Conservation (phyloP, 108 stramenopile genomes). For the Cylindrotheca closterium region DNA sequence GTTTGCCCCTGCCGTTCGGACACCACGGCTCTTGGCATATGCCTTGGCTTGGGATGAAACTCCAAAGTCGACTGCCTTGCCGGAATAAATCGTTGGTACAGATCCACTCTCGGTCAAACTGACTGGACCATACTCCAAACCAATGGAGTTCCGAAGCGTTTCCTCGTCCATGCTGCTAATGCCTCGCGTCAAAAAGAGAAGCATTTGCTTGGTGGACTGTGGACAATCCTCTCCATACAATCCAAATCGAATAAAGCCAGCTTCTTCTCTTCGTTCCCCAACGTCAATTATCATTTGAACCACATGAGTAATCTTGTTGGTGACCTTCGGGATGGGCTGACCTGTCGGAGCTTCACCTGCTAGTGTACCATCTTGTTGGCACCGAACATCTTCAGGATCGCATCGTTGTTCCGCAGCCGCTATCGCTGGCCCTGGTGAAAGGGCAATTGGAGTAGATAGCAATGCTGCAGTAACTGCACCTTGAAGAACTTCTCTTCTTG, state of each 20-base stretch:
- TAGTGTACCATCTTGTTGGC: neutral
- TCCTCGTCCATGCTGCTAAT: conserved; percentile 32
- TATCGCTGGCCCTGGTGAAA: neutral
- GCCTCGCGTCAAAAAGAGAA: conserved; percentile 47
- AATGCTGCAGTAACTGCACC: neutral
- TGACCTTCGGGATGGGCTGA: conserved; percentile 28
- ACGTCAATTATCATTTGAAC: conserved; percentile 49
- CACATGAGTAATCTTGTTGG: conserved; percentile 50
- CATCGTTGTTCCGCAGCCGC: neutral
- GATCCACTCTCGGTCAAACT: conserved; percentile 34
- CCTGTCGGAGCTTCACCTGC: conserved; percentile 7
- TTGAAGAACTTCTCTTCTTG: no score
- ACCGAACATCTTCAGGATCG: neutral
- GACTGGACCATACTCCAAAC: conserved; percentile 24
- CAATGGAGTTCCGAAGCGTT: conserved; percentile 37
- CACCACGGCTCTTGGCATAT: conserved; percentile 48
- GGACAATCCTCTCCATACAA: conserved; percentile 69
- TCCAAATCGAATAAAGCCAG: conserved; percentile 52
- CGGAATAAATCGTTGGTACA: conserved; percentile 42
- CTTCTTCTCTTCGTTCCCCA: conserved; percentile 47
- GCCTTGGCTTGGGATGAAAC: conserved; percentile 60
- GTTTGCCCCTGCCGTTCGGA: conserved; percentile 34
- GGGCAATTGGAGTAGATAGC: neutral
- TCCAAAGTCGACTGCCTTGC: conserved; percentile 62
- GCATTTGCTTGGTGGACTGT: conserved; percentile 25